Evolutionary conservation across 2,329 filamentous ascomycete species (phyloP).

Genomic region (Pyricularia grisea): DNA sequence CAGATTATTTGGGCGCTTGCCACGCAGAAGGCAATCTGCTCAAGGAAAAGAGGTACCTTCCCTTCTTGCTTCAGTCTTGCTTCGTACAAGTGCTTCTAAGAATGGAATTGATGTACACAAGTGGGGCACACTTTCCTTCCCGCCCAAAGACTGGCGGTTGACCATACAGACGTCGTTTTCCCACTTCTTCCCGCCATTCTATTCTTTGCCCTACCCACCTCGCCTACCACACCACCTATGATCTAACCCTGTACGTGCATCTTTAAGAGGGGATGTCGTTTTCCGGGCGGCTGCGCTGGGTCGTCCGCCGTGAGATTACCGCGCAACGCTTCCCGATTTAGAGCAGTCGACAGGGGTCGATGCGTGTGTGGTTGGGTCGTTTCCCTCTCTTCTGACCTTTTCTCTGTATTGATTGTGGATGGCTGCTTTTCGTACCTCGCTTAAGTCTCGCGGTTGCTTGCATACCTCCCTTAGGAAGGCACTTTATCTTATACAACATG

Average conservation of each 20-base stretch:
- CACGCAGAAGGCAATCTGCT: not conserved
- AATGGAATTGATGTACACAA: conserved; percentile 3
- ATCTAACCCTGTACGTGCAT: not conserved
- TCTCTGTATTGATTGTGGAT: not conserved
- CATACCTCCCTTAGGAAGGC: not conserved
- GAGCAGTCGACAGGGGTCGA: not conserved
- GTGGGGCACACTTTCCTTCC: not conserved
- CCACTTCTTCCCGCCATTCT: not conserved
- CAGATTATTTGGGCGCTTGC: not conserved
- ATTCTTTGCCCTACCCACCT: conserved; percentile 8
- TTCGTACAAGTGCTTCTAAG: not conserved
- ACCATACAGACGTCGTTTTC: conserved; percentile 5
- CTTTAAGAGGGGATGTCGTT: not conserved
- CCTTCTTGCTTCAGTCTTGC: not conserved
- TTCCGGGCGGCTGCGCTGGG: not conserved
- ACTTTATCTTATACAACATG: not conserved
- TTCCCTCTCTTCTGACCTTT: not conserved
- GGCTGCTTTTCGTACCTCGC: not conserved
- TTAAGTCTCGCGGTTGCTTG: not conserved
- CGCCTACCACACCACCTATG: conserved; percentile 9
- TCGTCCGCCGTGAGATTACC: not conserved
- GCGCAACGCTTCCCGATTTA: not conserved
- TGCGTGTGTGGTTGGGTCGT: not conserved
- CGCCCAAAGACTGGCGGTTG: conserved; percentile 9
- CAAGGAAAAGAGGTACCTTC: not conserved